phyloP scores from a whole-genome alignment of 148 eudicot genomes.

The Silene uniflora region DNA sequence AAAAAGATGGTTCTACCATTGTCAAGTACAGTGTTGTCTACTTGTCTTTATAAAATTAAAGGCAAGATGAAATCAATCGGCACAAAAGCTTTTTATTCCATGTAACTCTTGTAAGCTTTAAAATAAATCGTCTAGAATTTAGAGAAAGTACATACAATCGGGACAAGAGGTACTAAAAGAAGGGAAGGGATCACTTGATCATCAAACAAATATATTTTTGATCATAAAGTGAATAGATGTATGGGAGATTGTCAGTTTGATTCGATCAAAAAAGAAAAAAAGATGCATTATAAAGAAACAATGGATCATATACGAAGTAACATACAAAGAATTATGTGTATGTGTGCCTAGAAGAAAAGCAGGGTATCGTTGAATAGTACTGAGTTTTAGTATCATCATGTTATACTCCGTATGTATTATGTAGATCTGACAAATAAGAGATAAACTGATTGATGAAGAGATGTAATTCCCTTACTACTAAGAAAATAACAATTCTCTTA shows the following conservation, averaged over 20 bases:
- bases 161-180: slow-evolving; percentile 25
- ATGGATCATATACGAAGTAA: neutral
- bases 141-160: slow-evolving; percentile 24
- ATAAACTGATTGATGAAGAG: too few species aligned
- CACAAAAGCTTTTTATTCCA: neutral
- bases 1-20: neutral
- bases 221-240: slow-evolving; percentile 31
- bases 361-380: too few species aligned
- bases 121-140: slow-evolving; percentile 17
- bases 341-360: neutral
- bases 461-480: too few species aligned
- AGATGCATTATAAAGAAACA: neutral
- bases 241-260: slow-evolving; percentile 34
- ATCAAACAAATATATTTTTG: slow-evolving; percentile 15
- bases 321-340: neutral
- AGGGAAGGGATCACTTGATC: slow-evolving; percentile 25
- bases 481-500: too few species aligned
- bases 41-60: neutral
- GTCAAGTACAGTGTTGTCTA: neutral
- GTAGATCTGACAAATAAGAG: too few species aligned
- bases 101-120: slow-evolving; percentile 17
- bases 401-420: too few species aligned
- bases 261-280: slow-evolving; percentile 30
- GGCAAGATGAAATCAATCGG: neutral
- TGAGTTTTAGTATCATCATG: too few species aligned